phyloP scores from a whole-genome alignment of 2,329 filamentous ascomycete genomes.

The Penicillium sp. region DNA sequence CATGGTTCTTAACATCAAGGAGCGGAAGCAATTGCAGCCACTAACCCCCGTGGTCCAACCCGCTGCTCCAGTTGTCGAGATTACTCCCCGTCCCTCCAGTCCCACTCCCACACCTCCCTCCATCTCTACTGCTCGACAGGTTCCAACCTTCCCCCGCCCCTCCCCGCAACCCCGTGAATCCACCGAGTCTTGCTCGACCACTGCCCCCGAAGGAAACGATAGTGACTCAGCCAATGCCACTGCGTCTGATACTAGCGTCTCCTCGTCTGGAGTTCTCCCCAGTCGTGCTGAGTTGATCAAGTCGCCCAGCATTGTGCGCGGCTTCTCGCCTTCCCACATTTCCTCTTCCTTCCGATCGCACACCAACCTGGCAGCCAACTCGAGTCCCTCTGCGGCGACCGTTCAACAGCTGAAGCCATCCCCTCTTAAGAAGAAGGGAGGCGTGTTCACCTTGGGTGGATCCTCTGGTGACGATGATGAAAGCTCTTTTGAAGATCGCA shows the following conservation, averaged over 20 bases:
- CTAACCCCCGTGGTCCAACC: constrained; percentile 51
- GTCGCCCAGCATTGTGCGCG: constrained; percentile 74
- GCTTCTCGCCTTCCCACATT: constrained; percentile 78
- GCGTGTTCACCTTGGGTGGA: constrained; percentile 73
- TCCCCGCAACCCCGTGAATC: constrained; percentile 47
- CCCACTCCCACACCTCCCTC: constrained; percentile 45
- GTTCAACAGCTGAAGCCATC: constrained; percentile 64
- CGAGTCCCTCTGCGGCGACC: constrained; percentile 60
- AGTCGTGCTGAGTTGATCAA: constrained; percentile 55
- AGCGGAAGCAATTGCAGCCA: constrained; percentile 71
- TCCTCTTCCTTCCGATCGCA: constrained; percentile 69
- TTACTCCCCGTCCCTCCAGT: constrained; percentile 49
- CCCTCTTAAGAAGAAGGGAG: constrained; percentile 66
- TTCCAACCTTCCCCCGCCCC: constrained; percentile 35
- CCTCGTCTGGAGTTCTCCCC: constrained; percentile 52
- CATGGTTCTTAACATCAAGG: constrained; percentile 89
- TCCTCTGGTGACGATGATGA: constrained; percentile 85
- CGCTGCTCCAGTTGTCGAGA: constrained; percentile 45
- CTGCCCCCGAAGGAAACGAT: constrained; percentile 50
- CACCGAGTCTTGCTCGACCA: constrained; percentile 65
- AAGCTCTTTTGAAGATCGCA: constrained; percentile 69
- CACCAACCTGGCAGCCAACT: constrained; percentile 57
- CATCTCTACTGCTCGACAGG: constrained; percentile 35
- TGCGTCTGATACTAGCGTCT: constrained; percentile 65
- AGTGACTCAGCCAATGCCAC: constrained; percentile 48